Base-by-base conservation (phyloP, 2,329 filamentous ascomycete genomes). In the Microsporum canis region DNA sequence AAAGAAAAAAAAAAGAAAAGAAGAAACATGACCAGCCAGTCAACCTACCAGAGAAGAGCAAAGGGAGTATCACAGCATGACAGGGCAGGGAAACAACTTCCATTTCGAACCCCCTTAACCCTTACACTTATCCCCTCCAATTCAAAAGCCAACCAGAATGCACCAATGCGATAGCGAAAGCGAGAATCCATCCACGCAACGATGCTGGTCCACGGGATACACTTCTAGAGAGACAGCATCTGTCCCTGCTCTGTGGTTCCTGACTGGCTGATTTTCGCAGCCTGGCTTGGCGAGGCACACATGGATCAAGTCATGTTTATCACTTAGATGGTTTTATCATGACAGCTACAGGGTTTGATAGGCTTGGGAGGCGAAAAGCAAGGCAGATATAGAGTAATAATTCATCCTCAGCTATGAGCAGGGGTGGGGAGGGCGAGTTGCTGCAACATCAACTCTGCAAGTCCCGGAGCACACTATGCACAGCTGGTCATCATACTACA, bases 251-350 rank as follows among this genome's bases (percentile, higher is more conserved):
- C 39, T 43, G 49, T 10, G 12, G 49, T 8, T 34, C 10, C 14
- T 53, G 49, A 53, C 49, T 53, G 49, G 49, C 31, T 33, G 47
- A 53, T 34, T 31, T 53, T 29, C 27, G 31, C 12, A 3, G 27
- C 10, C 6, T 31, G 12, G 4, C 8, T 31, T 51, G 17, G 45
- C 27, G 45, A 17, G 45, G 45, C 17, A 14, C 14, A 53, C 49
- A 53, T 53, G 49, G 49, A n/a, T 53, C 49, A 53, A 53, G 49
- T 53, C 29, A 53, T 53, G 49, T 34, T 34, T 27, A 10, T 53
- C 12, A 31, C 5, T n/a, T 33, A 14, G 1, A 33, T 53, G 29
- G 7, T 14, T 43, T 43, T 43, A 12, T 43, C 39, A 43, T 43
- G 39, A 43, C 49, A 12, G 43, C 14, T 23, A 47, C 43, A 47